phyloP scores from a whole-genome alignment of 495 filamentous ascomycete genomes.

The Lichina pygmaea region DNA sequence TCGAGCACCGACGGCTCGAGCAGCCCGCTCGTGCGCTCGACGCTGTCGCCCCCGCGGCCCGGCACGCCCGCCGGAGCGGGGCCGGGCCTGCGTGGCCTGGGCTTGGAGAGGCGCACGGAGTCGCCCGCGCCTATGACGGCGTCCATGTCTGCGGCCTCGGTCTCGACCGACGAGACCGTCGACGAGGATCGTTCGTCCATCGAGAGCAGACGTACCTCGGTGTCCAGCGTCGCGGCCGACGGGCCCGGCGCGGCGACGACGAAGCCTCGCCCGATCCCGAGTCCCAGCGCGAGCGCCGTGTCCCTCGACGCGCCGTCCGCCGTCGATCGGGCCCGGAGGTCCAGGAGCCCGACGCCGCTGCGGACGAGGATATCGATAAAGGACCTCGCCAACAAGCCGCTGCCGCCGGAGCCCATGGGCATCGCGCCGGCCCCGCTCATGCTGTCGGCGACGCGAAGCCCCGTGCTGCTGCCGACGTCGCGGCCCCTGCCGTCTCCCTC shows the following conservation, averaged over 20 bases:
- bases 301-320: constrained; percentile 15
- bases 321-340: not conserved
- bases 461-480: constrained; percentile 6
- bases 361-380: constrained; percentile 4
- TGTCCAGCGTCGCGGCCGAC: constrained; percentile 9
- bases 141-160: constrained; percentile 3
- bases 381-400: constrained; percentile 15
- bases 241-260: constrained; percentile 1
- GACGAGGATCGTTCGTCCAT: constrained; percentile 9
- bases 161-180: constrained; percentile 9
- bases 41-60: not conserved
- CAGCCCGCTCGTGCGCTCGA: not conserved
- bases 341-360: constrained; percentile 5
- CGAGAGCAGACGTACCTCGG: constrained; percentile 8
- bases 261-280: constrained; percentile 11
- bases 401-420: constrained; percentile 17
- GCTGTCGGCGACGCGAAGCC: constrained; percentile 4
- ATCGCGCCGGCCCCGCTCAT: constrained; percentile 7
- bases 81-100: not conserved
- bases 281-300: constrained; percentile 5
- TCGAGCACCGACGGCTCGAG: not conserved
- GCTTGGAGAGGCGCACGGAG: not conserved
- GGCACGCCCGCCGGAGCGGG: not conserved
- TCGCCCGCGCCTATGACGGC: not conserved
- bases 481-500: constrained; percentile 4